These are phyloP conservation scores for Hyparrhenia diplandra DNA, from an alignment of 176 grass and related monocot species.

Conservation along the genomic window DNA sequence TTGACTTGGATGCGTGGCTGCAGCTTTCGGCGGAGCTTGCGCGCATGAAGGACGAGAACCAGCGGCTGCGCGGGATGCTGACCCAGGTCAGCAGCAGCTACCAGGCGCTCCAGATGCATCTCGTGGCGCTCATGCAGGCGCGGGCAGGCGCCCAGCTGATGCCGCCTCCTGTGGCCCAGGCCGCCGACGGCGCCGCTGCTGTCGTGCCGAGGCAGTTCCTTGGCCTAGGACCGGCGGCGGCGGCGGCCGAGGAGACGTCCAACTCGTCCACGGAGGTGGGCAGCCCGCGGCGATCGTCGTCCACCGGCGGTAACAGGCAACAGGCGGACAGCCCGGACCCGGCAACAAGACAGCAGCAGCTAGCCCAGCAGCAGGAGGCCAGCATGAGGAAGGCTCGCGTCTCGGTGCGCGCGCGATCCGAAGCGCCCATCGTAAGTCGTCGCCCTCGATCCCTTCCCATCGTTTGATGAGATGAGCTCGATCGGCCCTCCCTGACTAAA, in stretches of 20 bases:
- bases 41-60: constrained; percentile 92
- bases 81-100: constrained; percentile 74
- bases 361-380: constrained; percentile 28
- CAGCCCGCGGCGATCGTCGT: constrained; percentile 45
- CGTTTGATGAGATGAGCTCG: too few relatives aligned
- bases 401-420: constrained; percentile 87
- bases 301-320: constrained; percentile 13
- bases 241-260: constrained; percentile 39
- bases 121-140: constrained; percentile 60
- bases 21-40: constrained; percentile 53
- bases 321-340: background rate
- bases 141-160: background rate
- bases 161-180: background rate
- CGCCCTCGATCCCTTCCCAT: too few relatives aligned
- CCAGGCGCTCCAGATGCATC: constrained; percentile 79
- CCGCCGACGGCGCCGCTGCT: background rate
- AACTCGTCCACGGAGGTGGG: constrained; percentile 71
- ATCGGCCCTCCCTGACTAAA: too few relatives aligned
- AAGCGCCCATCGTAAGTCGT: constrained; percentile 73
- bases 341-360: background rate
- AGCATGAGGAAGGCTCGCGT: constrained; percentile 94
- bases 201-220: constrained; percentile 53
- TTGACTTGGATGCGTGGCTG: too few relatives aligned
- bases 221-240: constrained; percentile 21
- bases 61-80: constrained; percentile 66